A percentile compares a stretch with the other conserved stretches of the same genome.
Evolutionary conservation across 331 rosid genomes (phyloP).

Genomic region (Pyrus hybrid): DNA sequence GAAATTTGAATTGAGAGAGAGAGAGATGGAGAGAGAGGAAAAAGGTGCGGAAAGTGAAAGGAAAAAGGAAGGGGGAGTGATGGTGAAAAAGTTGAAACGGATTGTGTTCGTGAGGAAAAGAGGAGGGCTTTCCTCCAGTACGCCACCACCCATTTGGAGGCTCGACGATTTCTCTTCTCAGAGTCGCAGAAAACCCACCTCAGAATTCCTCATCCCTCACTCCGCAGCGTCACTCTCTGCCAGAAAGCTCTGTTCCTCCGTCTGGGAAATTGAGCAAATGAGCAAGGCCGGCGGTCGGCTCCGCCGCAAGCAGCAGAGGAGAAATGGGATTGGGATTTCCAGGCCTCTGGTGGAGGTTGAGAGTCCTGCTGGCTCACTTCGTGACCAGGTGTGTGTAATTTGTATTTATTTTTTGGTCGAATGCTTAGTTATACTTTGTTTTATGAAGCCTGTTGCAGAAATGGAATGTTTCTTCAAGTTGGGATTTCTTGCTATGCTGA

Average conservation of each 20-base stretch:
- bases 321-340: slow-evolving; percentile 12
- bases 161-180: slow-evolving; percentile 34
- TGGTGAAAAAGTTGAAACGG: slow-evolving; percentile 47
- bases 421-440: background rate
- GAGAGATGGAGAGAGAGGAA: slow-evolving; percentile 9
- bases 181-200: slow-evolving; percentile 3
- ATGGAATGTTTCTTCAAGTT: background rate
- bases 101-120: slow-evolving; percentile 43
- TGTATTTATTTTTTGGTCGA: background rate
- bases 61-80: slow-evolving; percentile 17
- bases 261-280: slow-evolving; percentile 58
- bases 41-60: slow-evolving; percentile 26
- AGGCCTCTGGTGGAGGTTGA: slow-evolving; percentile 6
- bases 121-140: slow-evolving; percentile 38
- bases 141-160: slow-evolving; percentile 82
- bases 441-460: no score
- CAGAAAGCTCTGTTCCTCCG: slow-evolving; percentile 62
- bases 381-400: slow-evolving; percentile 26
- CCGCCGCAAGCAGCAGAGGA: slow-evolving; percentile 30
- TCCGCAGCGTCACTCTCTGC: slow-evolving; percentile 42
- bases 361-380: slow-evolving; percentile 20
- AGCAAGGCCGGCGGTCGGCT: slow-evolving; percentile 15
- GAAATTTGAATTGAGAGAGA: slow-evolving; percentile 11
- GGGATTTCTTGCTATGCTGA: background rate
- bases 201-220: slow-evolving; percentile 38